Evolutionary conservation across 495 filamentous ascomycete species (phyloP), one percentile per base, ranked within the genome.

Genomic region (Penicillium parvum): DNA sequence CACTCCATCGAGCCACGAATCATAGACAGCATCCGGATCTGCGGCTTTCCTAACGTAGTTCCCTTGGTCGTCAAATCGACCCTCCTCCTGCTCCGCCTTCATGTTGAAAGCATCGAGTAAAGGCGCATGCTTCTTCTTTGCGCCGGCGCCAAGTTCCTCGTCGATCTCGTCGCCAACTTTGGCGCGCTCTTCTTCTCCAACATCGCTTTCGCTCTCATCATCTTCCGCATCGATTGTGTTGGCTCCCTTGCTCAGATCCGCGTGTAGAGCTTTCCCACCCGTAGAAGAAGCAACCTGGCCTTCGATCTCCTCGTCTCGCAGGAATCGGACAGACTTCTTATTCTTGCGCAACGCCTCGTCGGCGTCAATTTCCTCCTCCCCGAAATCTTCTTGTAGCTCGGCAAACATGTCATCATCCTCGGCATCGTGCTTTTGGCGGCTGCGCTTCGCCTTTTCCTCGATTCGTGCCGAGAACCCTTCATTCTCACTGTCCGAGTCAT

Each of bases 21-120:
- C 92, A 57, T 98, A 88, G 8, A 86, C 77, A 4, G 91, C 89
- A 55, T 96, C 88, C 1, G 89, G 88, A 55, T 98, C 92, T 0
- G 65, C 72, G 1, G 90, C 90, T 49, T 90, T 92, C n/a, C 92
- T 77, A 21, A 98, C 81, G 60, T 75, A 98, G 58, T 96, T 97
- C 3, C 92, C 92, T 11, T 79, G 69, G 40, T 86, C 86, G 57
- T 98, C 92, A 54, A 96, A 97, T 9, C 79, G 73, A 0, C 92
- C 92, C 56, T 97, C 92, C 60, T 98, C 94, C 56, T 90, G 82
- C 64, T 98, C 92, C 4, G 73, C 66, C 35, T 76, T 80, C 79
- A 98, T 90, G 56, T 98, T 96, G 74, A 98, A 98, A 0, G 90
- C 92, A 64, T 96, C 92, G 18, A 97, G 73, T 53, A 92, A 83